Evolutionary conservation across 2,329 filamentous ascomycete genomes (phyloP).

Genomic region (Pseudocercospora pini-densiflorae): DNA sequence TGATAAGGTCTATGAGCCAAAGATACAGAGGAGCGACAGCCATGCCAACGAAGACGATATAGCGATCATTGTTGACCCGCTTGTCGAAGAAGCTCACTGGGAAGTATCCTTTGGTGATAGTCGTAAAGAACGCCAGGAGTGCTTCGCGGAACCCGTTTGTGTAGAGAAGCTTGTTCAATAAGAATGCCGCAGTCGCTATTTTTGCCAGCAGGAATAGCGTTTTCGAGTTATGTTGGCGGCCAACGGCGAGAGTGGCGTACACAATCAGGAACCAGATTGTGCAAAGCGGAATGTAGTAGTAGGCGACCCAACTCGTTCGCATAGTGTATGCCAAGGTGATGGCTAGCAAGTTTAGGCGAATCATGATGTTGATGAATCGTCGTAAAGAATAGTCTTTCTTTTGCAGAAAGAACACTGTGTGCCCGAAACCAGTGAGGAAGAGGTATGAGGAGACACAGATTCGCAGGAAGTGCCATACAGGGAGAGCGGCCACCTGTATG

Average conservation of each 20-base stretch:
- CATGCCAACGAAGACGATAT: slow-evolving; percentile 62
- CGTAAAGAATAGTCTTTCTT: slow-evolving; percentile 61
- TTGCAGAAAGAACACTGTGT: slow-evolving; percentile 62
- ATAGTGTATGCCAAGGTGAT: slow-evolving; percentile 60
- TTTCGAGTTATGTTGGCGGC: slow-evolving; percentile 49
- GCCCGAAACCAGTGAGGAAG: slow-evolving; percentile 66
- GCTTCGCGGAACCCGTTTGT: slow-evolving; percentile 51
- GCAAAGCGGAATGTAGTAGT: slow-evolving; percentile 63
- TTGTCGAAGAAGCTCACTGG: slow-evolving; percentile 53
- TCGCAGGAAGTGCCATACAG: slow-evolving; percentile 58
- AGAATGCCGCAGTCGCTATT: slow-evolving; percentile 49
- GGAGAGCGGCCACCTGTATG: slow-evolving; percentile 45
- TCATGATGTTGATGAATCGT: slow-evolving; percentile 56
- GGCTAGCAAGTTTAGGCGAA: slow-evolving; percentile 62
- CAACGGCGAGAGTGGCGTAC: slow-evolving; percentile 56
- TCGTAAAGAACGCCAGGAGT: slow-evolving; percentile 43
- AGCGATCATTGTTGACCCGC: slow-evolving; percentile 58
- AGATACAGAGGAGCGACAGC: slow-evolving; percentile 51
- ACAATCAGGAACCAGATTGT: slow-evolving; percentile 67
- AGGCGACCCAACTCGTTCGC: slow-evolving; percentile 59
- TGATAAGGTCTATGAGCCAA: slow-evolving; percentile 30
- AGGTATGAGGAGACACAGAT: slow-evolving; percentile 62
- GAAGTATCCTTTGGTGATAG: slow-evolving; percentile 55
- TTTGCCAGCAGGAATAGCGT: slow-evolving; percentile 53
- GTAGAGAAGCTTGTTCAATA: slow-evolving; percentile 44